These are phyloP conservation scores for Chaetomium olivaceum DNA, from an alignment of 2,329 filamentous ascomycete species.

Conservation along the genomic window DNA sequence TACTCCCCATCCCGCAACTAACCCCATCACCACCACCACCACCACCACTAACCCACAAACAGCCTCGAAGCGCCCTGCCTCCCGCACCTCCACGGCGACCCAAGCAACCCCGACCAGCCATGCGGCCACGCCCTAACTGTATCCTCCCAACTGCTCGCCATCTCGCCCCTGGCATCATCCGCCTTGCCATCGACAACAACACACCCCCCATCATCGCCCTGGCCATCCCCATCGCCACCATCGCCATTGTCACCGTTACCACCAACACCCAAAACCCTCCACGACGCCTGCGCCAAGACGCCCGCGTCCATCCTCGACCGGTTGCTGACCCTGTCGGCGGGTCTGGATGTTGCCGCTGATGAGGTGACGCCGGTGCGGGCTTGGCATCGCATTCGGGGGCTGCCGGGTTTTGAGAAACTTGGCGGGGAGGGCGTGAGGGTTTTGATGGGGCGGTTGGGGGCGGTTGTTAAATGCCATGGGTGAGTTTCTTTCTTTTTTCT, in stretches of 20 bases:
- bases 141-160: slow-evolving; percentile 29
- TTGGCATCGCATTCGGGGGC: slow-evolving; percentile 40
- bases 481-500: slow-evolving; percentile 26
- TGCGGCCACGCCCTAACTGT: slow-evolving; percentile 35
- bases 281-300: slow-evolving; percentile 12
- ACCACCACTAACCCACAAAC: not conserved
- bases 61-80: slow-evolving; percentile 38
- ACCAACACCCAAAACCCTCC: not conserved
- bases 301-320: slow-evolving; percentile 32
- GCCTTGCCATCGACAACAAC: not conserved
- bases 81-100: slow-evolving; percentile 35
- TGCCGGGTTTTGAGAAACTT: slow-evolving; percentile 38
- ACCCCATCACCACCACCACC: not conserved
- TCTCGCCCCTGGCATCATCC: not conserved
- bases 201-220: not conserved
- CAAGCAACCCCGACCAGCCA: slow-evolving; percentile 32
- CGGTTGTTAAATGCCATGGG: slow-evolving; percentile 43
- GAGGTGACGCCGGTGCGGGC: slow-evolving; percentile 45
- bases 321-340: slow-evolving; percentile 32
- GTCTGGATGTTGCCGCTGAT: slow-evolving; percentile 34
- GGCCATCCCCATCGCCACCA: not conserved
- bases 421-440: slow-evolving; percentile 34
- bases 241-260: not conserved
- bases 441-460: slow-evolving; percentile 36
- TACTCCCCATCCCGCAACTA: not conserved